Base-by-base conservation (phyloP, 371 early-diverging fungal genomes). In the Lichtheimia ornata region DNA sequence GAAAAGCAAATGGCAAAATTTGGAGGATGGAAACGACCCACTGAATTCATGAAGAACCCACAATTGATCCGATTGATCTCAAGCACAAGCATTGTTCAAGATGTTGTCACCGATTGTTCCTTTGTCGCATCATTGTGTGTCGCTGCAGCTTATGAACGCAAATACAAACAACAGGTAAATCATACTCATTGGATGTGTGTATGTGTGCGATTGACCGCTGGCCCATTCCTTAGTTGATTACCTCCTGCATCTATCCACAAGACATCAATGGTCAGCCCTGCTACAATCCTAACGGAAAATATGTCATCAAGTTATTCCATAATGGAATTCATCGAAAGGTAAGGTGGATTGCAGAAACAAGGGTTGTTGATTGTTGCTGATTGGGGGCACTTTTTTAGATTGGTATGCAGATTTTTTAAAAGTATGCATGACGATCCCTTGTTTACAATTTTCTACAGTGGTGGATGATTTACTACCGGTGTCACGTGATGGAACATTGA, bases 51-150 rank as follows among this genome's bases (percentile, higher is more conserved):
- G 84, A 71, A 70, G 43, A 66, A 76, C 18, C 93, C 91, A 1
- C 76, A 71, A 45, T 79, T 93, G 66, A 87, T 92, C 52, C 77
- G 75, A 35, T 54, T 81, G 27, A 84, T 90, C 35, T 88, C 89
- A 12, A 84, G 83, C 53, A 76, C 79, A 40, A 79, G 76, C 53
- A 84, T 86, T 50, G 77, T 88, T 45, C 88, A 94, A 80, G 94
- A 95, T 61, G 84, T 92, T 20, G 95, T 96, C 1, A 94, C 94
- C 1, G 94, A 96, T 74, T 96, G 96, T 67, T 95, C 95, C 12
- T 94, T 96, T 73, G 95, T 96, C 4, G 94, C 95, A 2, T 94
- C 94, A 22, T 67, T 96, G 17, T 92, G 92, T 66, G 95, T 94
- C 14, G 84, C 91, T 42, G 91, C 94, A 5, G 90, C 89, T 25